Conservation (phyloP, 2,329 filamentous ascomycete species). For the Phaeosphaeria sp. region DNA sequence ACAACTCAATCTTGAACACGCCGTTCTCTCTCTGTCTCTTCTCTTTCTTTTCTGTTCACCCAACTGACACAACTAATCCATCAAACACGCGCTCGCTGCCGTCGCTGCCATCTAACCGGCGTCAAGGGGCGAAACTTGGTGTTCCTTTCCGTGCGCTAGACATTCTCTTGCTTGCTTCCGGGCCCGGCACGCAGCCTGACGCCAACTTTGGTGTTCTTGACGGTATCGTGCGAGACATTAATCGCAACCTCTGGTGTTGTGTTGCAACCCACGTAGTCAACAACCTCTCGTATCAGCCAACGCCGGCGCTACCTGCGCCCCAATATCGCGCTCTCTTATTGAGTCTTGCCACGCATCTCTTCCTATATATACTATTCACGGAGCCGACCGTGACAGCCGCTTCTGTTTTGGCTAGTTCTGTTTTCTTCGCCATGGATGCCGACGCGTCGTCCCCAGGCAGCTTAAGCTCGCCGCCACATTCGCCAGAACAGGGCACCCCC, state of each 20-base stretch:
- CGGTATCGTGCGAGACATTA: conserved; percentile 32
- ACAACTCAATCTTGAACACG: conserved; percentile 25
- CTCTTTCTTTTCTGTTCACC: conserved; percentile 30
- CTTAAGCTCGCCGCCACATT: conserved; percentile 48
- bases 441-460: conserved; percentile 45
- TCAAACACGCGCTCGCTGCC: conserved; percentile 26
- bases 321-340: conserved; percentile 1
- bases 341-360: neutral
- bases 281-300: conserved; percentile 11
- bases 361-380: neutral
- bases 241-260: conserved; percentile 43
- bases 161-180: conserved; percentile 21
- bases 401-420: conserved; percentile 9
- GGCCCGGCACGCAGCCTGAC: conserved; percentile 30
- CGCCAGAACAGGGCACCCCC: conserved; percentile 43
- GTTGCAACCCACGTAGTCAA: conserved; percentile 19
- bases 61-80: conserved; percentile 27
- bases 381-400: neutral
- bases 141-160: conserved; percentile 37
- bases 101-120: conserved; percentile 38
- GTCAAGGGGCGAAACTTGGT: conserved; percentile 30
- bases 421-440: conserved; percentile 37
- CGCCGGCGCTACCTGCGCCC: conserved; percentile 9
- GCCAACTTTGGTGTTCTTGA: conserved; percentile 43
- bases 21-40: conserved; percentile 27